These are phyloP conservation scores for Coniochaeta prunicola DNA, from an alignment of 2,329 filamentous ascomycete species.

Conservation along the genomic window DNA sequence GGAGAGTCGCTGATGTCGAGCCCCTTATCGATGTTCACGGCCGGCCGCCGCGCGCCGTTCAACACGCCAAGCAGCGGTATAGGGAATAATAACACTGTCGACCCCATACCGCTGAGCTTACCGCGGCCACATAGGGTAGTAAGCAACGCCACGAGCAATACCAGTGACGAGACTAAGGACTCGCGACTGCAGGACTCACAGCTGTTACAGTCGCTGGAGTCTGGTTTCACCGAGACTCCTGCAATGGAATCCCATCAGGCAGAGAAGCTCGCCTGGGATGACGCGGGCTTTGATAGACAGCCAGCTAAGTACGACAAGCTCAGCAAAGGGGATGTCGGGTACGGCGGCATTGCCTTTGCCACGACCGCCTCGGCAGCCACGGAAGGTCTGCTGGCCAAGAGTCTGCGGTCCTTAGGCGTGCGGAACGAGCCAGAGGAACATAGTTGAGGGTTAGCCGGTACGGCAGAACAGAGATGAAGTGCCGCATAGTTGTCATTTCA, in stretches of 20 bases:
- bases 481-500: background rate
- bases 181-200: conserved; percentile 4
- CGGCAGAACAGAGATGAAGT: background rate
- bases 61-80: conserved; percentile 15
- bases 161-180: conserved; percentile 28
- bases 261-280: conserved; percentile 7
- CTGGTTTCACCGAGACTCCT: background rate
- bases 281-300: conserved; percentile 12
- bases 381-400: conserved; percentile 64
- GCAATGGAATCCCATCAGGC: background rate
- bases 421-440: background rate
- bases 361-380: conserved; percentile 28
- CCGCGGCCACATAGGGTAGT: conserved; percentile 21
- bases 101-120: conserved; percentile 44
- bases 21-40: conserved; percentile 9
- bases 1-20: conserved; percentile 9
- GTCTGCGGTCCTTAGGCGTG: conserved; percentile 56
- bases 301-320: conserved; percentile 55
- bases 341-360: conserved; percentile 48
- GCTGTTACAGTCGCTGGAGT: background rate
- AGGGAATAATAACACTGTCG: conserved; percentile 28
- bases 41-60: conserved; percentile 5
- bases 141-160: conserved; percentile 18
- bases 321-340: conserved; percentile 55
- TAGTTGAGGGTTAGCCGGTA: background rate